Evolutionary conservation across 2,329 filamentous ascomycete species (phyloP).

Genomic region (Colletotrichum truncatum): DNA sequence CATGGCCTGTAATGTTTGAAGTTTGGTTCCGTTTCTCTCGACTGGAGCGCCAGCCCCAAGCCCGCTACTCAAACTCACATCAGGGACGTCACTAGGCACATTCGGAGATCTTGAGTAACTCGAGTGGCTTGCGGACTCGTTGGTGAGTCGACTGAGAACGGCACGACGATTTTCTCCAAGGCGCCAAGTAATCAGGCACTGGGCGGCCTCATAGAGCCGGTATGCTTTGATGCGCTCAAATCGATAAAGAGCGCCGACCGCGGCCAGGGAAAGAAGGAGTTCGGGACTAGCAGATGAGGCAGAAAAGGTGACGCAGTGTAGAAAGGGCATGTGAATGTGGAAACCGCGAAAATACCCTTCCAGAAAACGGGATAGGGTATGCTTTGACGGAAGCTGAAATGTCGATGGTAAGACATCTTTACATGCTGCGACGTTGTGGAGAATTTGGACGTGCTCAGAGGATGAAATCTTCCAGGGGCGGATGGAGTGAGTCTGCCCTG

Average conservation of each 20-base stretch:
- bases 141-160: slow-evolving; percentile 34
- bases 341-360: slow-evolving; percentile 61
- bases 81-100: too few species aligned
- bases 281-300: slow-evolving; percentile 54
- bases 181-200: slow-evolving; percentile 60
- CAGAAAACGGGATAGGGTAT: slow-evolving; percentile 56
- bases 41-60: too few species aligned
- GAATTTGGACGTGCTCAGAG: slow-evolving; percentile 26
- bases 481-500: background rate
- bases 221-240: slow-evolving; percentile 61
- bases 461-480: slow-evolving; percentile 31
- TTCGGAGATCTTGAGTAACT: too few species aligned
- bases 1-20: slow-evolving; percentile 59
- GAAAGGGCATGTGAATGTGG: slow-evolving; percentile 60
- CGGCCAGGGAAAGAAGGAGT: slow-evolving; percentile 59
- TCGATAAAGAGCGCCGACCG: slow-evolving; percentile 56
- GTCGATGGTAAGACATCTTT: slow-evolving; percentile 45
- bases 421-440: slow-evolving; percentile 38
- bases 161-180: slow-evolving; percentile 57
- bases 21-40: slow-evolving; percentile 32
- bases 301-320: slow-evolving; percentile 57
- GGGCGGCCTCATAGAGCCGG: slow-evolving; percentile 65
- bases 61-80: too few species aligned
- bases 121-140: background rate
- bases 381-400: slow-evolving; percentile 57